These are phyloP conservation scores for Septoria petroselini DNA, from an alignment of 2,329 filamentous ascomycete species.

Conservation along the genomic window DNA sequence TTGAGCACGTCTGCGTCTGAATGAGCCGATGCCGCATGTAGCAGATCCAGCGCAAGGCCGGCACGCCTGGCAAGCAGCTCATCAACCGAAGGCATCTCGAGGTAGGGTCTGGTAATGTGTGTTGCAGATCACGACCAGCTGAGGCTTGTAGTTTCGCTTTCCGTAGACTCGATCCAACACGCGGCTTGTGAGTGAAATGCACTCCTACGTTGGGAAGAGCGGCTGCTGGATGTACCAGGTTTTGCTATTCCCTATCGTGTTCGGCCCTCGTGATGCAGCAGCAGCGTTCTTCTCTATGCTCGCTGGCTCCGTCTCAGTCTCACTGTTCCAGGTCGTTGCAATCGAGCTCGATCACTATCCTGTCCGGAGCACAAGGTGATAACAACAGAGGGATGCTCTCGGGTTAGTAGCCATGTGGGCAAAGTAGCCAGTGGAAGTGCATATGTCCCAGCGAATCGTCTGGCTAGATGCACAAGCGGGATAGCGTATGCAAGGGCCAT, in stretches of 20 bases:
- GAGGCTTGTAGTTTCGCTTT: background rate
- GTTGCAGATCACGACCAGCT: background rate
- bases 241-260: too few relatives aligned
- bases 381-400: too few relatives aligned
- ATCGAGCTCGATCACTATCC: background rate
- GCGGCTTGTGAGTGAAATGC: background rate
- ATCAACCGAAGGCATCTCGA: constrained; percentile 33
- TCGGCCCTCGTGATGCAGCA: too few relatives aligned
- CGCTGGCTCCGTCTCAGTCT: too few relatives aligned
- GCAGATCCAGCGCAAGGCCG: constrained; percentile 27
- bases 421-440: constrained; percentile 1
- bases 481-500: constrained; percentile 16
- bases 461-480: constrained; percentile 7
- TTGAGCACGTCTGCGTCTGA: constrained; percentile 16
- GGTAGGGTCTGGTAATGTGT: background rate
- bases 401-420: background rate
- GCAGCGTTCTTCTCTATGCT: too few relatives aligned
- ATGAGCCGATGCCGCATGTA: constrained; percentile 12
- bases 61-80: constrained; percentile 32
- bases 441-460: constrained; percentile 10
- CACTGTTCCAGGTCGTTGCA: background rate
- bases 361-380: too few relatives aligned
- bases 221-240: too few relatives aligned
- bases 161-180: background rate
- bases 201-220: too few relatives aligned